A percentile compares a stretch with the other conserved stretches of the same genome.
These are phyloP conservation scores for Leccinum fibrillosum DNA, from an alignment of 768 basidiomycete genomes.

Conservation along the genomic window DNA sequence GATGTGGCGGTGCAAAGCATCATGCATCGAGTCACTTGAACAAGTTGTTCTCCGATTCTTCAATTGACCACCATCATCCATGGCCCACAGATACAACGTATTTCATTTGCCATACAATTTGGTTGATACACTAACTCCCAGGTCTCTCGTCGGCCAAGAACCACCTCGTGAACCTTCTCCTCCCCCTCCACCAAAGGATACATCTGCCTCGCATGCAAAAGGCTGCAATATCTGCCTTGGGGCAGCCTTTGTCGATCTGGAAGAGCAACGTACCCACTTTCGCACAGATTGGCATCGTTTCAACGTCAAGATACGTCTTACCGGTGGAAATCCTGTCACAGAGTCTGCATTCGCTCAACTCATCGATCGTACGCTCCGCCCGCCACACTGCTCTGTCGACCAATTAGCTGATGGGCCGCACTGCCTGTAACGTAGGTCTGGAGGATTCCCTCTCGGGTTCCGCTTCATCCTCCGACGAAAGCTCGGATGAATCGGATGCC, in stretches of 20 bases:
- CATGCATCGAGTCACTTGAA: background rate
- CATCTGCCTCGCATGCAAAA: constrained; percentile 34
- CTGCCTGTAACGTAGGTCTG: constrained; percentile 42
- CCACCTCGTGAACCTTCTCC: constrained; percentile 32
- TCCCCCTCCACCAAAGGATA: constrained; percentile 32
- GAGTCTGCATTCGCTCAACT: constrained; percentile 74
- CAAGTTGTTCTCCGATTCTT: background rate
- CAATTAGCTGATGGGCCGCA: background rate
- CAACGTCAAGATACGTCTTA: constrained; percentile 82
- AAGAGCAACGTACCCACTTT: constrained; percentile 84
- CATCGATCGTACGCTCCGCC: constrained; percentile 63
- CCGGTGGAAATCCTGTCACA: constrained; percentile 58
- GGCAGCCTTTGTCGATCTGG: constrained; percentile 64
- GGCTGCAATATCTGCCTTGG: constrained; percentile 75
- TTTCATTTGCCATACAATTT: constrained; percentile 72
- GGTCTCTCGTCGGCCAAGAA: constrained; percentile 50
- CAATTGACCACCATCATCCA: background rate
- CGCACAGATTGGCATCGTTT: constrained; percentile 98
- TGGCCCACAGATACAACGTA: constrained; percentile 50
- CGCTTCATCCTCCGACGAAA: constrained; percentile 61
- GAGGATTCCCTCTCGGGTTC: constrained; percentile 93
- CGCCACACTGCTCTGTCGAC: background rate
- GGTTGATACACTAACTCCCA: constrained; percentile 65
- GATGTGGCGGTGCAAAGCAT: constrained; percentile 19
- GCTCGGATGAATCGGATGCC: constrained; percentile 59